phyloP scores from a whole-genome alignment of 225 moss, liverwort and hornwort genomes.

The Bryoerythrophyllum caledonicum region DNA sequence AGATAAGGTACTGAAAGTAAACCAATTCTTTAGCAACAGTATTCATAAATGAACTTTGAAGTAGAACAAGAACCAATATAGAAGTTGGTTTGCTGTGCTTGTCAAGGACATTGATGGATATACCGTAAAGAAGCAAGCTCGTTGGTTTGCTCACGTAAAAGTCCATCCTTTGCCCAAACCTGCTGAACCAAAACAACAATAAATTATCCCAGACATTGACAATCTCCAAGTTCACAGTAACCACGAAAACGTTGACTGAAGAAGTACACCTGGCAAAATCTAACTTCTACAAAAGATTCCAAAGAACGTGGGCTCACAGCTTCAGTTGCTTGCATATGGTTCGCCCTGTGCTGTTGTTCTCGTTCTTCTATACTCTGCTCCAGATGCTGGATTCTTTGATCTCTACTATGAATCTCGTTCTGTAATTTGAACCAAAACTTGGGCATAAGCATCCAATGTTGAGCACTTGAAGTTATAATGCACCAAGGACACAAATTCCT shows the following conservation, averaged over 20 bases:
- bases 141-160: constrained; percentile 84
- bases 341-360: constrained; percentile 81
- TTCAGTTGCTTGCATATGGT: constrained; percentile 91
- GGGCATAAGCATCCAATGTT: not conserved
- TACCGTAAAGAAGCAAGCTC: constrained; percentile 85
- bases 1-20: constrained; percentile 3
- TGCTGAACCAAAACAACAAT: constrained; percentile 47
- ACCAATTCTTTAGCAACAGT: not conserved
- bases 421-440: constrained; percentile 25
- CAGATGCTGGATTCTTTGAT: constrained; percentile 81
- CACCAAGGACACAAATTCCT: constrained; percentile 1
- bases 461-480: not conserved
- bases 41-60: not conserved
- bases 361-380: constrained; percentile 88
- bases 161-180: constrained; percentile 94
- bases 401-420: constrained; percentile 81
- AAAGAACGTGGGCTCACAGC: constrained; percentile 59
- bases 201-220: constrained; percentile 28
- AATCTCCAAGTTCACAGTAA: constrained; percentile 12
- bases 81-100: not conserved
- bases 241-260: constrained; percentile 1
- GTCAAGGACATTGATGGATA: constrained; percentile 20
- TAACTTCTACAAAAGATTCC: not conserved
- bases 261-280: not conserved
- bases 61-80: constrained; percentile 6